phyloP scores from a whole-genome alignment of 2,329 filamentous ascomycete species.

The Sporothrix curviconia region DNA sequence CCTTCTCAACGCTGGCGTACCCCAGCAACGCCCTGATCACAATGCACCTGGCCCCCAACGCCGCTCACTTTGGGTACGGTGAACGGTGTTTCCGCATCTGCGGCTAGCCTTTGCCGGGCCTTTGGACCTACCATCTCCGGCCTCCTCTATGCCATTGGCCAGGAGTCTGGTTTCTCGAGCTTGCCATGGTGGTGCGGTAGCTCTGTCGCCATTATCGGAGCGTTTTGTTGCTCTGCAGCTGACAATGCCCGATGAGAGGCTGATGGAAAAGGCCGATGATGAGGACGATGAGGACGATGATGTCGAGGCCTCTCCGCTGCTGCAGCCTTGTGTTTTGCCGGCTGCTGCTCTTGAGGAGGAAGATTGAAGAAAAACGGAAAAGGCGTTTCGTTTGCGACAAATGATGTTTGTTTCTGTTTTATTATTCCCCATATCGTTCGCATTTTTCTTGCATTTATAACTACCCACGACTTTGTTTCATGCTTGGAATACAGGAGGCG shows the following conservation, averaged over 20 bases:
- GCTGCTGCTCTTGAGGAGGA: background rate
- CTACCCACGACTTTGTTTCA: background rate
- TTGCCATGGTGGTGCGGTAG: slow-evolving; percentile 91
- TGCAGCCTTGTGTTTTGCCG: background rate
- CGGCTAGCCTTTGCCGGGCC: slow-evolving; percentile 79
- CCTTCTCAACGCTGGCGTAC: slow-evolving; percentile 83
- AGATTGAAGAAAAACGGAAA: background rate
- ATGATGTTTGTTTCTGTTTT: background rate
- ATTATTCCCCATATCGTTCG: too few species aligned
- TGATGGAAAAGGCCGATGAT: slow-evolving; percentile 33
- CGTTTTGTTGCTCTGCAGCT: slow-evolving; percentile 69
- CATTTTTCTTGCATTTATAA: too few species aligned
- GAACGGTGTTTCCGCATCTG: slow-evolving; percentile 87
- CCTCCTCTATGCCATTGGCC: slow-evolving; percentile 72
- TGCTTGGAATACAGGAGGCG: slow-evolving; percentile 9
- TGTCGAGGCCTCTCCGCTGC: slow-evolving; percentile 28
- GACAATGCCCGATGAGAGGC: slow-evolving; percentile 50
- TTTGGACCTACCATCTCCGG: slow-evolving; percentile 87
- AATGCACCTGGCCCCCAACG: slow-evolving; percentile 76
- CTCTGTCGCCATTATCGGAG: slow-evolving; percentile 66
- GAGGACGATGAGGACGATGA: slow-evolving; percentile 37
- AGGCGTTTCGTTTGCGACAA: background rate
- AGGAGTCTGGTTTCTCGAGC: slow-evolving; percentile 74
- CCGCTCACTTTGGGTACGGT: slow-evolving; percentile 81
- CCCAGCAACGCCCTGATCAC: slow-evolving; percentile 85